These are phyloP conservation scores for Fabrea salina DNA, from an alignment of 169 alveolate species.

Conservation along the genomic window DNA sequence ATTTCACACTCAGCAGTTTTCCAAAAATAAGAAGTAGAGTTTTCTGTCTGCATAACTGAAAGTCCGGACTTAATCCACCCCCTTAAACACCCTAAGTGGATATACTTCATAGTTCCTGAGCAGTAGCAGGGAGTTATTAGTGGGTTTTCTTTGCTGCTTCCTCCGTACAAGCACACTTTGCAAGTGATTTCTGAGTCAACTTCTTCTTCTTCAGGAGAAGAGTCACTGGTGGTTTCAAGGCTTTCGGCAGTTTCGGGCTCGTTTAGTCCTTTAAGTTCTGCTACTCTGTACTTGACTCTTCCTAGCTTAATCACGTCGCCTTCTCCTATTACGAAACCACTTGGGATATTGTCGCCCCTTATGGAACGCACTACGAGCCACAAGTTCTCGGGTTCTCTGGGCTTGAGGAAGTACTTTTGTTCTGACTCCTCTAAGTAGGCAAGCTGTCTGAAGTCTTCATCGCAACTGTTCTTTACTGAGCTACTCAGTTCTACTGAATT, in stretches of 20 bases:
- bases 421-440: too few species aligned
- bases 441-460: neutral
- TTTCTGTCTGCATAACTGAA: neutral
- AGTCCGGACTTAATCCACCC: conserved; percentile 75
- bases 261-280: conserved; percentile 51
- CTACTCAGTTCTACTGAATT: neutral
- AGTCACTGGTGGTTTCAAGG: too few species aligned
- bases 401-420: neutral
- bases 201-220: neutral
- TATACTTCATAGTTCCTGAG: conserved; percentile 91
- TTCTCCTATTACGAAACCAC: conserved; percentile 50
- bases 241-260: too few species aligned
- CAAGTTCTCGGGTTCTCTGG: conserved; percentile 36
- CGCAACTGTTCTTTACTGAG: neutral
- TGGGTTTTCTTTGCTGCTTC: conserved; percentile 65
- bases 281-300: conserved; percentile 59
- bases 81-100: conserved; percentile 93
- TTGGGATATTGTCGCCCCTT: conserved; percentile 17
- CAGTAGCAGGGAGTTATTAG: conserved; percentile 92
- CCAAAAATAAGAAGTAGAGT: neutral
- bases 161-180: neutral
- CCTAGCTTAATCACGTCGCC: conserved; percentile 62
- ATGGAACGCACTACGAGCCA: conserved; percentile 55
- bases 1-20: conserved; percentile 73
- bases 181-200: neutral